These are phyloP conservation scores for Penicillium robsamsonii DNA, from an alignment of 495 filamentous ascomycete species.

Conservation along the genomic window DNA sequence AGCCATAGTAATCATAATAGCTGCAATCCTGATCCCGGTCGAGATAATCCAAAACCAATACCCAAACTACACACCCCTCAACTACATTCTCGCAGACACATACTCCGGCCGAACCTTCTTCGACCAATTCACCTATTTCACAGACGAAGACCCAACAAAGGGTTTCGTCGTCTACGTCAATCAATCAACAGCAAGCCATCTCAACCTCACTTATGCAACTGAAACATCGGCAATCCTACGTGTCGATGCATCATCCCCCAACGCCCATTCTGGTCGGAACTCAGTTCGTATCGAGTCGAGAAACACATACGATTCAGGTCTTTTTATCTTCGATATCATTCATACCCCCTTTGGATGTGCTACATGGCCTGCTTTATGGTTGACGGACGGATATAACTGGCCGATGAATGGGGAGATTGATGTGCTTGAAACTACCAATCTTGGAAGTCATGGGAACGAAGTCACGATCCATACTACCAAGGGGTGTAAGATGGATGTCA, in stretches of 20 bases:
- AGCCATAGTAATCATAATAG: conserved; percentile 44
- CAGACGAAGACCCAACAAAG: conserved; percentile 48
- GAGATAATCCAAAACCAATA: conserved; percentile 50
- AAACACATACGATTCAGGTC: conserved; percentile 45
- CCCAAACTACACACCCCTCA: conserved; percentile 51
- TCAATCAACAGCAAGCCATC: conserved; percentile 24
- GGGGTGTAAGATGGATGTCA: conserved; percentile 47
- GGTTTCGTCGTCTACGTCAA: conserved; percentile 52
- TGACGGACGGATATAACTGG: conserved; percentile 60
- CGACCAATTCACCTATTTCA: conserved; percentile 53
- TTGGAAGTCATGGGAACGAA: conserved; percentile 44
- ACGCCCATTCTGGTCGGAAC: conserved; percentile 46
- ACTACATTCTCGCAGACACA: conserved; percentile 51
- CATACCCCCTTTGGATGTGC: conserved; percentile 51
- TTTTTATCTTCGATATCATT: conserved; percentile 57
- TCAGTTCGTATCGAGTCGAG: conserved; percentile 56
- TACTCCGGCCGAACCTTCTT: conserved; percentile 51
- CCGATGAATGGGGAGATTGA: conserved; percentile 55
- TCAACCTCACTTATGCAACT: conserved; percentile 54
- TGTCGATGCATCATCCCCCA: conserved; percentile 49
- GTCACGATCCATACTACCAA: conserved; percentile 45
- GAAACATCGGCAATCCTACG: conserved; percentile 47
- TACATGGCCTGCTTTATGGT: conserved; percentile 62
- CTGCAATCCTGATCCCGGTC: conserved; percentile 54
- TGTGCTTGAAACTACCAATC: conserved; percentile 47